Evolutionary conservation across 805 yeast species (phyloP), one percentile per base, ranked within the genome.

Genomic region (Saturnispora hagleri): DNA sequence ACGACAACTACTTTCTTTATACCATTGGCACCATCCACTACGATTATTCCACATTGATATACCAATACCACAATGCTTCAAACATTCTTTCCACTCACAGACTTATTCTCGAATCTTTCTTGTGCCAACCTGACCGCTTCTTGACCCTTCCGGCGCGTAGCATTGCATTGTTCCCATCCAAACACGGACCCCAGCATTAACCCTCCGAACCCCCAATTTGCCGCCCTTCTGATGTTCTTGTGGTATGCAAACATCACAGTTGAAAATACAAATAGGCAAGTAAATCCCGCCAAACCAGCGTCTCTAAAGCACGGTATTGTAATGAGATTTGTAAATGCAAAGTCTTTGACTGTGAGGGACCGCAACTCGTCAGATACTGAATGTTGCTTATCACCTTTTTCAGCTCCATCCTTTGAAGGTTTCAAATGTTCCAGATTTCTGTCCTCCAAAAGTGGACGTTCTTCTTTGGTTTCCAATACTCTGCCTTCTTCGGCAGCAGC

Each of bases 151-250:
- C 83, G 74, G 64, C 95, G 74, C 46, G 80, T 74, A 47, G 80
- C 73, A 53, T 96, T 74, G 66, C 98, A 90, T 67, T 89, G 96
- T 64, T 90, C 97, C 96, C 96, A 90, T 1, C 95, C 87, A 27
- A 86, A 81, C 0, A 86, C 74, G 44, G 87, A 81, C 0, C 97
- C 97, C 20, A 89, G 64, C 51, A 86, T 67, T 57, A 89, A 79
- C 3, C 93, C 95, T 38, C 86, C 85, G 48, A 86, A 73, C 9
- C 84, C 83, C 96, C 97, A 90, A 62, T 90, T 87, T 15, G 79
- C 72, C 1, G 95, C 82, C 55, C 76, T 76, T 9, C 70, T 64
- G 0, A 83, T 74, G 47, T 79, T 78, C 60, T 82, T 82, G 60
- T 82, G 88, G 49, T 82, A 79, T 34, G 84, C 62, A 52, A 84